phyloP scores from a whole-genome alignment of 148 eudicot genomes.

The Arctostaphylos glauca region DNA sequence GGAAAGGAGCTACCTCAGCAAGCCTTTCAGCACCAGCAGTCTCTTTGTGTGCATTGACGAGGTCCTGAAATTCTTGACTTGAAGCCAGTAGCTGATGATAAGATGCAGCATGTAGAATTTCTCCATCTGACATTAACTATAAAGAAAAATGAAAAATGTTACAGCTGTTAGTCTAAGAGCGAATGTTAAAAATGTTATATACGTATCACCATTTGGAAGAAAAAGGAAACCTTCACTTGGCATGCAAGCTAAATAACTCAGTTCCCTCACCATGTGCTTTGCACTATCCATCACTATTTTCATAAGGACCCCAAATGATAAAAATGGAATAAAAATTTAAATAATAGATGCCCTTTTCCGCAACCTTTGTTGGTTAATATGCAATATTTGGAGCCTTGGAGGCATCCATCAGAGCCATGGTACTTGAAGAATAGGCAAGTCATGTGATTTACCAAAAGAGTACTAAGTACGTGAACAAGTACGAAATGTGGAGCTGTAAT shows the following conservation, averaged over 20 bases:
- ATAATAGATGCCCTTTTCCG: background rate
- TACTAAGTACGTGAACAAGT: background rate
- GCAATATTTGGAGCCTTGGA: background rate
- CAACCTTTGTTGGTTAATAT: background rate
- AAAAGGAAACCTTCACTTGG: background rate
- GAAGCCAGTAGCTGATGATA: conserved; percentile 56
- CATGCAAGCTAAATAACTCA: background rate
- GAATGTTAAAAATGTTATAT: background rate
- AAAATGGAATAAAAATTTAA: background rate
- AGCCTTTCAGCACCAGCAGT: conserved; percentile 71
- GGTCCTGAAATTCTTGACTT: conserved; percentile 68
- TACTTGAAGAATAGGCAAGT: background rate
- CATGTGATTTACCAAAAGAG: background rate
- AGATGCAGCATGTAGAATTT: conserved; percentile 60
- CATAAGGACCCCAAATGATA: background rate
- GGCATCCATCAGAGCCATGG: background rate
- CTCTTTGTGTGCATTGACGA: conserved; percentile 89
- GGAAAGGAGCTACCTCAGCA: conserved; percentile 32
- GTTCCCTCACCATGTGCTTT: background rate
- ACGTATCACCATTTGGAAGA: background rate
- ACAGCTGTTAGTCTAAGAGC: background rate
- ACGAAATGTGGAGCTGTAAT: background rate
- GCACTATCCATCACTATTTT: background rate
- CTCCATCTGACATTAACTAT: conserved; percentile 89
- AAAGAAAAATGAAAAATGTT: background rate